A percentile compares a stretch with the other conserved stretches of the same genome.
Evolutionary conservation across 1,284 basidiomycete species (phyloP).

Genomic region (Moesziomyces sp.): DNA sequence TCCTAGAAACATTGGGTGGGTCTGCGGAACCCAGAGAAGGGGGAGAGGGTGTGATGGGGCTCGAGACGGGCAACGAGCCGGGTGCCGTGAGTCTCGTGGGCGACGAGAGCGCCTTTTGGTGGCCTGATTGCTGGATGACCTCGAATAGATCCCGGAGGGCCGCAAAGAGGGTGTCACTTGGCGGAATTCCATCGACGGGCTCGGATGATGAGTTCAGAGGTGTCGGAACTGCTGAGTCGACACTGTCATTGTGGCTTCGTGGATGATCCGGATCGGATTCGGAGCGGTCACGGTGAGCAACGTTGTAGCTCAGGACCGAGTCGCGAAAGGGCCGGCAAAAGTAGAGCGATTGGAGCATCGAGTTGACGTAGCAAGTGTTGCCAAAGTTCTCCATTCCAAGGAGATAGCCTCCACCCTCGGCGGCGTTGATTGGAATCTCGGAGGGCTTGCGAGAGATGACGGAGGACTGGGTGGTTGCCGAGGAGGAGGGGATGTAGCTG

Average conservation of each 20-base stretch:
- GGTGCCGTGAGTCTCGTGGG: conserved; percentile 30
- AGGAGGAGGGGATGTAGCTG: conserved; percentile 42
- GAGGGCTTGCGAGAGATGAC: conserved; percentile 23
- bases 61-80: conserved; percentile 29
- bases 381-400: conserved; percentile 66
- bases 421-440: conserved; percentile 37
- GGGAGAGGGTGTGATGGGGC: conserved; percentile 26
- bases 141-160: conserved; percentile 50
- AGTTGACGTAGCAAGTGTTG: conserved; percentile 83
- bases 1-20: conserved; percentile 13
- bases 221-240: conserved; percentile 12
- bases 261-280: conserved; percentile 16
- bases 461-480: conserved; percentile 32
- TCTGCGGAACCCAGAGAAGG: conserved; percentile 10
- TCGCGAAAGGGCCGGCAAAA: conserved; percentile 84
- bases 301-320: conserved; percentile 71
- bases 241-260: conserved; percentile 5
- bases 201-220: conserved; percentile 17
- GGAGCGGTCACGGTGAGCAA: conserved; percentile 11
- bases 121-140: conserved; percentile 44
- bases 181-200: conserved; percentile 29
- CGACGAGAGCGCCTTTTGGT: conserved; percentile 27
- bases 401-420: conserved; percentile 42
- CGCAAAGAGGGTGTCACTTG: conserved; percentile 44
- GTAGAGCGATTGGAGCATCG: conserved; percentile 94